Conservation (phyloP, 1,284 basidiomycete species). For the Cystobasidiaceae sp. region DNA sequence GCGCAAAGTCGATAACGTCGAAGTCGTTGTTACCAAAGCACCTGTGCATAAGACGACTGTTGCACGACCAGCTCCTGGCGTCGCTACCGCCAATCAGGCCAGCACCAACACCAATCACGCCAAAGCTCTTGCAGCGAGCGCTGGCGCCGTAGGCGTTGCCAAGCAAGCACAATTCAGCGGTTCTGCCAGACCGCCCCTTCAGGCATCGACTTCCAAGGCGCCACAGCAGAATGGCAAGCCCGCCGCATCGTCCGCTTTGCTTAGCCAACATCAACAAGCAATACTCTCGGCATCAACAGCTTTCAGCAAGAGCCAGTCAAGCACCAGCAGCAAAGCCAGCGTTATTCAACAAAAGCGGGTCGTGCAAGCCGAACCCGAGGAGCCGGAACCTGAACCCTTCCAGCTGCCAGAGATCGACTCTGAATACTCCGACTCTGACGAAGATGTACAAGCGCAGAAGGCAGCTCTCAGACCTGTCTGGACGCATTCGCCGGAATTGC, state of each 20-base stretch:
- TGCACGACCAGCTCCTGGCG: constrained; percentile 15
- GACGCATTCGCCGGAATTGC: constrained; percentile 83
- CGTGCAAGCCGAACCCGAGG: constrained; percentile 43
- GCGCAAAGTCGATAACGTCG: constrained; percentile 45
- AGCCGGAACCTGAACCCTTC: constrained; percentile 63
- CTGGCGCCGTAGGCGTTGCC: constrained; percentile 10
- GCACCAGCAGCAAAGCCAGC: constrained; percentile 50
- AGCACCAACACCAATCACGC: constrained; percentile 2
- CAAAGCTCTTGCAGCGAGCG: constrained; percentile 25
- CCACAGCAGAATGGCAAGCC: constrained; percentile 28
- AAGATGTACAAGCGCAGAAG: constrained; percentile 66
- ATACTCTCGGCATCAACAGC: constrained; percentile 31
- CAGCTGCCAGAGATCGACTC: constrained; percentile 88
- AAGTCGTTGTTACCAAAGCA: constrained; percentile 13
- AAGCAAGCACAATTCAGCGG: constrained; percentile 20
- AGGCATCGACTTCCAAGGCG: constrained; percentile 3
- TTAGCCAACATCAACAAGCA: constrained; percentile 23
- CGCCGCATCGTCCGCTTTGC: constrained; percentile 3
- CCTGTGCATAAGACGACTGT: constrained; percentile 22
- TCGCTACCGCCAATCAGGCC: constrained; percentile 8
- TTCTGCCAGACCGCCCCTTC: no score
- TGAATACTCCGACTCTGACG: constrained; percentile 91
- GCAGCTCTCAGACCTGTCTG: constrained; percentile 68
- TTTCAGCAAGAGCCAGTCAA: constrained; percentile 42
- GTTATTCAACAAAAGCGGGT: no score